A percentile compares a stretch with the other conserved stretches of the same genome.
phyloP scores from a whole-genome alignment of 441 rosid species.

The Flueggea neowawraea region DNA sequence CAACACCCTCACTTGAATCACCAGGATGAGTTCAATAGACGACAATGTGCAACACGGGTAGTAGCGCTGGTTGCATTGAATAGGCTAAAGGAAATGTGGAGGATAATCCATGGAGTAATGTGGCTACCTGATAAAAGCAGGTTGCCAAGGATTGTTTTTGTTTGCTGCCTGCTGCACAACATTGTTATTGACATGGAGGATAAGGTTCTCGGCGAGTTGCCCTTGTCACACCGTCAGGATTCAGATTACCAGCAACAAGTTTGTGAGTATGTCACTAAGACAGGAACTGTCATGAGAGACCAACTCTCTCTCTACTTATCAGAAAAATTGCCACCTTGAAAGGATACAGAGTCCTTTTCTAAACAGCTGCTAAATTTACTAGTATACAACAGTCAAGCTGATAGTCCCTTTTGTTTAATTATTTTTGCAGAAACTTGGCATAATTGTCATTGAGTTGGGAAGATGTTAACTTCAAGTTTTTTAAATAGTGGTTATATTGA shows the following conservation, averaged over 20 bases:
- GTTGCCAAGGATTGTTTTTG: slow-evolving; percentile 75
- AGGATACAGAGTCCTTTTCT: not conserved
- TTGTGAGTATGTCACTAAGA: slow-evolving; percentile 39
- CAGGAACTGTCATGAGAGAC: slow-evolving; percentile 54
- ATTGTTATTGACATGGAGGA: slow-evolving; percentile 74
- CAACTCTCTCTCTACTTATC: slow-evolving; percentile 49
- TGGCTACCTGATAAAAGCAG: slow-evolving; percentile 89
- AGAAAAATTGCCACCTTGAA: slow-evolving; percentile 35
- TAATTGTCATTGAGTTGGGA: too few relatives aligned
- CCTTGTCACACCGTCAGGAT: slow-evolving; percentile 55
- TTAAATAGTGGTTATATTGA: too few relatives aligned
- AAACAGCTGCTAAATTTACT: too few relatives aligned
- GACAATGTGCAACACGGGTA: slow-evolving; percentile 49
- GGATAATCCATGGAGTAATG: slow-evolving; percentile 81
- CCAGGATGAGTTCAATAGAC: slow-evolving; percentile 62
- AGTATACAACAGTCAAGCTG: too few relatives aligned
- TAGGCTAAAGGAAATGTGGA: slow-evolving; percentile 87
- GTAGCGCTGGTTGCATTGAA: slow-evolving; percentile 65
- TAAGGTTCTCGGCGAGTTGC: slow-evolving; percentile 35
- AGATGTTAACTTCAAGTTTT: too few relatives aligned
- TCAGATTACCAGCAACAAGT: slow-evolving; percentile 48
- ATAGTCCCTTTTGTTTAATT: too few relatives aligned
- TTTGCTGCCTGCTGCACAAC: slow-evolving; percentile 91
- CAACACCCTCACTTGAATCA: slow-evolving; percentile 41
- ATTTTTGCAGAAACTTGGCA: too few relatives aligned